Percentiles rank a stretch among this genome's conserved stretches.
Conservation (phyloP, 2,329 filamentous ascomycete species). For the Fusarium tricinctum region DNA sequence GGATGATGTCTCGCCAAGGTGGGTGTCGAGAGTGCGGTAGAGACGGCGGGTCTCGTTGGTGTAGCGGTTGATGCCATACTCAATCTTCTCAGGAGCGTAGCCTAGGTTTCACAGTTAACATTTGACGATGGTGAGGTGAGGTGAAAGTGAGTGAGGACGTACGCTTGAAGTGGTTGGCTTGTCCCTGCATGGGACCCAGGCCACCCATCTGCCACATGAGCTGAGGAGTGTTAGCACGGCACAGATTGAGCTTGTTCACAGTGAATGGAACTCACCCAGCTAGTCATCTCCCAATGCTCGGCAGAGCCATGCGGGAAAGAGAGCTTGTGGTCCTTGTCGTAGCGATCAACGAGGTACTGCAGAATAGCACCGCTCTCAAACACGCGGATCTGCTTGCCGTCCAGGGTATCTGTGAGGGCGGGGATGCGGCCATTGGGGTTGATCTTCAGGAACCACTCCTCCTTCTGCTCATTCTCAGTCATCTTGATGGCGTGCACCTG, state of each 20-base stretch:
- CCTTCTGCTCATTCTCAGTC: slow-evolving; percentile 81
- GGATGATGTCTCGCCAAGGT: slow-evolving; percentile 70
- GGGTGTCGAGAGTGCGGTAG: slow-evolving; percentile 81
- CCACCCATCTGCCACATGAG: slow-evolving; percentile 84
- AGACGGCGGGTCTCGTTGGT: slow-evolving; percentile 86
- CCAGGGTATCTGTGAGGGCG: slow-evolving; percentile 84
- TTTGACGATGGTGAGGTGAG: rapidly evolving
- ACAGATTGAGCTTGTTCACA: background rate
- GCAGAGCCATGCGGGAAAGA: slow-evolving; percentile 79
- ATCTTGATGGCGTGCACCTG: slow-evolving; percentile 76
- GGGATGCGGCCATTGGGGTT: slow-evolving; percentile 96
- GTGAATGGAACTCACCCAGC: slow-evolving; percentile 69
- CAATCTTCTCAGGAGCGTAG: slow-evolving; percentile 85
- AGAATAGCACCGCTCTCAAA: slow-evolving; percentile 90
- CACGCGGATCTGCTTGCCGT: slow-evolving; percentile 79
- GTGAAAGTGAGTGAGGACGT: slow-evolving; percentile 38
- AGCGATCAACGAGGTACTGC: slow-evolving; percentile 85
- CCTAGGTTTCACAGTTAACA: slow-evolving; percentile 52
- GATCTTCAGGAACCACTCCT: slow-evolving; percentile 89
- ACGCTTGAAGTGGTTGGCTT: slow-evolving; percentile 86
- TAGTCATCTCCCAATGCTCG: slow-evolving; percentile 84
- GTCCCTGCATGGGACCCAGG: slow-evolving; percentile 83
- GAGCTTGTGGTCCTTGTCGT: slow-evolving; percentile 86
- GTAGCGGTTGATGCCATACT: slow-evolving; percentile 87
- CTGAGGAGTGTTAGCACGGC: slow-evolving; percentile 49